Percentiles rank a stretch among this genome's conserved stretches.
These are phyloP conservation scores for Fistulinella cinereoalba DNA, from an alignment of 1,284 basidiomycete species.

Conservation along the genomic window DNA sequence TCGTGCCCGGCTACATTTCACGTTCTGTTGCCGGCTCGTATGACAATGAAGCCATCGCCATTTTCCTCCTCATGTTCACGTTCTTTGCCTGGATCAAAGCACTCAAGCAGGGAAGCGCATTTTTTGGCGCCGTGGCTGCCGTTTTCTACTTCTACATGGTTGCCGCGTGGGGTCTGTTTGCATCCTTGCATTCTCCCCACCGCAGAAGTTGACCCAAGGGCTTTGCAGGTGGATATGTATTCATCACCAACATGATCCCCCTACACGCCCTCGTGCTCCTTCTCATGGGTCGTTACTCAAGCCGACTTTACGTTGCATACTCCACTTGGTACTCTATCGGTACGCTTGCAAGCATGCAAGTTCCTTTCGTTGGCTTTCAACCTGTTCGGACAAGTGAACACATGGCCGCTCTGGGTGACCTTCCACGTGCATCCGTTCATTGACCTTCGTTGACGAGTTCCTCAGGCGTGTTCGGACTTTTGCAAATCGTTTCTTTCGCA, in stretches of 20 bases:
- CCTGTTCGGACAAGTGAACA: conserved; percentile 98
- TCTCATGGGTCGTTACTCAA: conserved; percentile 96
- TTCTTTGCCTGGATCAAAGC: conserved; percentile 99
- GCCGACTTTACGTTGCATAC: conserved; percentile 92
- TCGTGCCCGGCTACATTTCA: conserved; percentile 97
- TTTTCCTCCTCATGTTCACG: conserved; percentile 99
- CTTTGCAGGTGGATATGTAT: conserved; percentile 85
- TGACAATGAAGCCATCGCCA: conserved; percentile 99
- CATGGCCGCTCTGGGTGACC: conserved; percentile 90
- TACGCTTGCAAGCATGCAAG: conserved; percentile 97
- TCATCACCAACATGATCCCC: conserved; percentile 99
- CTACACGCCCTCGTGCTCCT: conserved; percentile 91
- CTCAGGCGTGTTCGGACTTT: conserved; percentile 88
- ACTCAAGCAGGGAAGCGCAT: conserved; percentile 89
- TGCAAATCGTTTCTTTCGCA: conserved; percentile 95
- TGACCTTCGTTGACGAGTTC: conserved; percentile 2
- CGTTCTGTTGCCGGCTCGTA: conserved; percentile 99
- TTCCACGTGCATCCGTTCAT: conserved; percentile 15
- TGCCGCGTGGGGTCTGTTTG: conserved; percentile 88
- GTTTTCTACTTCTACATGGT: conserved; percentile 99
- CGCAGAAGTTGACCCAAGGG: conserved; percentile 4
- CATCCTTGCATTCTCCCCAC: neutral
- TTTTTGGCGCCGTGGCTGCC: conserved; percentile 88
- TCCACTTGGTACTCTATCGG: conserved; percentile 98
- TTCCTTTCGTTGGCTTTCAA: conserved; percentile 99